phyloP scores from a whole-genome alignment of 2,329 filamentous ascomycete species.

The Hymenoscyphus fraxineus region DNA sequence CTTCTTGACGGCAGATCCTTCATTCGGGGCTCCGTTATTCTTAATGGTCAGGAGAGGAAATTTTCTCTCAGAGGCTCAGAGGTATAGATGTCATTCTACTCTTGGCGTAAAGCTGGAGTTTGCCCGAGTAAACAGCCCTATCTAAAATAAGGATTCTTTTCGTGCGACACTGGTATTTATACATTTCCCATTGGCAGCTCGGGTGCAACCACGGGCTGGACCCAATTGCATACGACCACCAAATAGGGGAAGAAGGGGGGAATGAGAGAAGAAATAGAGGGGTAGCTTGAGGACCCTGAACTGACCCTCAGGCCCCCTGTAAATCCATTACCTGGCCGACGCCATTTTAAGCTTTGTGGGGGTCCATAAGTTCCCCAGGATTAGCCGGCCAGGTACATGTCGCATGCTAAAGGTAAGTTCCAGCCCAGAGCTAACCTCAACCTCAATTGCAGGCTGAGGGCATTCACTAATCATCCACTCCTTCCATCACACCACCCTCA shows the following conservation, averaged over 20 bases:
- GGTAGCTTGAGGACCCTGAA: background rate
- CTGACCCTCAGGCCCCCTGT: background rate
- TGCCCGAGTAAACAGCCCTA: background rate
- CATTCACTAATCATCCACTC: too few species aligned
- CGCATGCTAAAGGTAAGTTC: background rate
- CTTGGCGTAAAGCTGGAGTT: constrained; percentile 11
- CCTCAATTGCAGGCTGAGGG: background rate
- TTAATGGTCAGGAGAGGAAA: background rate
- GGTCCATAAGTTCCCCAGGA: background rate
- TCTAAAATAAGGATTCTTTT: background rate
- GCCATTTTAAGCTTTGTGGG: constrained; percentile 3
- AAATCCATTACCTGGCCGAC: background rate
- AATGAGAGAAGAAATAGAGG: background rate
- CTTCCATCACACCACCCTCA: too few species aligned
- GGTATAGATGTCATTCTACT: background rate
- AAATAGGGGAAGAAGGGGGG: background rate
- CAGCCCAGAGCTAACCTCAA: background rate
- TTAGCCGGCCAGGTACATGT: background rate
- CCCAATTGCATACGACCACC: background rate
- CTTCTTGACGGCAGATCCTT: background rate
- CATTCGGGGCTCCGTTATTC: background rate
- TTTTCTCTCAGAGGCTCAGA: background rate
- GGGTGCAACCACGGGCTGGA: background rate
- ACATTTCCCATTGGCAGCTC: background rate
- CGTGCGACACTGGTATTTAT: background rate